Base-by-base conservation (phyloP, 306 rosid genomes). In the Fragaria iinumae region DNA sequence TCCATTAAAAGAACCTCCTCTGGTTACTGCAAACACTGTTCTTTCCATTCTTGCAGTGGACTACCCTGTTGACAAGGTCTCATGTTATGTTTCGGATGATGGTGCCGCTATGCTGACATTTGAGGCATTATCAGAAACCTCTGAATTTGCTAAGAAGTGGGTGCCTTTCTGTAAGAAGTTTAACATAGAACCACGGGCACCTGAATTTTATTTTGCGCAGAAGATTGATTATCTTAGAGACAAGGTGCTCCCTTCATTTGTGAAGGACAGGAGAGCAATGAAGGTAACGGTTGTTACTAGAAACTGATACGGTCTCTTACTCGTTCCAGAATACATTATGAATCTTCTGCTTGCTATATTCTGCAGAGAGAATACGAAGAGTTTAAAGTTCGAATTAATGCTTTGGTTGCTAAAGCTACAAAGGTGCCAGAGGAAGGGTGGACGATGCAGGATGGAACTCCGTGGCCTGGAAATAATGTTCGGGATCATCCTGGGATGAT, bases 401-500 rank as follows among this genome's bases (percentile, higher is more conserved):
- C 78, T 71, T 77, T 91, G 67, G 96, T 91, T 75, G 91, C 90
- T 34, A 91, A 87, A 73, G 90, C 96, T 76, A 67, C 73, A 36
- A 91, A 86, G 79, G 90, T 84, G 20, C 96, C 93, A 6, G 91
- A 90, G 66, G 93, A 88, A 69, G 96, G 91, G 53, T 88, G 93
- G 93, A 91, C 90, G 56, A 89, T 91, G 93, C 93, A 85, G 47
- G 96, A 91, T 84, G 96, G 93, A 81, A 87, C 91, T 48, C 77
- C 74, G 16, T 91, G 96, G 96, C 96, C 91, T 11, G 96, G 96
- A 74, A 87, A 89, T 76, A 74, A 78, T 76, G 85, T 79, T 60
- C 67, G 72, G 29, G 90, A 91, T 75, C 93, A 89, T 80, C 90
- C 91, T 11, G 93, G 91, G 64, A 91, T 91, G 91, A 91, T 91